Conservation (phyloP, 2,329 filamentous ascomycete species). For the Alternaria rosae region DNA sequence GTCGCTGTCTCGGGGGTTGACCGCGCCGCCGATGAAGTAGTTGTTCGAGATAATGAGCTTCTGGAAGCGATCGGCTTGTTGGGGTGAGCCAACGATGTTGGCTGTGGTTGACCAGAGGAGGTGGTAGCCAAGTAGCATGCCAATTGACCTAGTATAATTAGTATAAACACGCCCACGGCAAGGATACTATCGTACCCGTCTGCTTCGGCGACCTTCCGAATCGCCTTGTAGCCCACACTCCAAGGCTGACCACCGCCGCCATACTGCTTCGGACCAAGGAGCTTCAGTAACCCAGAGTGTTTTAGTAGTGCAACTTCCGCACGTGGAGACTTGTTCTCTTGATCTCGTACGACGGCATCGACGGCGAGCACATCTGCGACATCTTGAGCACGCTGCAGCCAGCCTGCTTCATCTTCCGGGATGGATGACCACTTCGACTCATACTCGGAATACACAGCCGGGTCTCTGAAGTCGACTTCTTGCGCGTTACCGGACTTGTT, state of each 20-base stretch:
- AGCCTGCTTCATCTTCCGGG: conserved; percentile 53
- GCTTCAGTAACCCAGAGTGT: conserved; percentile 58
- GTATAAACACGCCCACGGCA: not conserved
- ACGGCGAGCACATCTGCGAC: conserved; percentile 59
- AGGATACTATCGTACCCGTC: conserved; percentile 58
- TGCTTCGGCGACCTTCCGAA: conserved; percentile 68
- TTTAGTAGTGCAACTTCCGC: conserved; percentile 63
- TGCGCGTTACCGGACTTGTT: conserved; percentile 20
- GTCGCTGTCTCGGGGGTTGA: conserved; percentile 71
- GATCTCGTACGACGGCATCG: conserved; percentile 59
- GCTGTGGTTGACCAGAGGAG: conserved; percentile 69
- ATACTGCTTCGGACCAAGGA: conserved; percentile 59
- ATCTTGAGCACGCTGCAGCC: conserved; percentile 58
- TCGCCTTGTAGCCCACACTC: conserved; percentile 64
- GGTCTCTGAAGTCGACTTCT: conserved; percentile 38
- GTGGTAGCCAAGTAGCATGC: conserved; percentile 72
- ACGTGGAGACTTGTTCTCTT: conserved; percentile 61
- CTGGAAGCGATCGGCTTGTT: conserved; percentile 66
- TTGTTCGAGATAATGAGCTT: conserved; percentile 68
- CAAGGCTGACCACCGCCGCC: conserved; percentile 63
- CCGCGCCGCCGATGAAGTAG: conserved; percentile 69
- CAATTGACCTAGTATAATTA: conserved; percentile 55
- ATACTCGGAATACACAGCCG: conserved; percentile 52
- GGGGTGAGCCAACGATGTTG: conserved; percentile 65
- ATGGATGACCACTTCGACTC: conserved; percentile 47